phyloP scores from a whole-genome alignment of 306 rosid genomes.

The Ormosia emarginata region DNA sequence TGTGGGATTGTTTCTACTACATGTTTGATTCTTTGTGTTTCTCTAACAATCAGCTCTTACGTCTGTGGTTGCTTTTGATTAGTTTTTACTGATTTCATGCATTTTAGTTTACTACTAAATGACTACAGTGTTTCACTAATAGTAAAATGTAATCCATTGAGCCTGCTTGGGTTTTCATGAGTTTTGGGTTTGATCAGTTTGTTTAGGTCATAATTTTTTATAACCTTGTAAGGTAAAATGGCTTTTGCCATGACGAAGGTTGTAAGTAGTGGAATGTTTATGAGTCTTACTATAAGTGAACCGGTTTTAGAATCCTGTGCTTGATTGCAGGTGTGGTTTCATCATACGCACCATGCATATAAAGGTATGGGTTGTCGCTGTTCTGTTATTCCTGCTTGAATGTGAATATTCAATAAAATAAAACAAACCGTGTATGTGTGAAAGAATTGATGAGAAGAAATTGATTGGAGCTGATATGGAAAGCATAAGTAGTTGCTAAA shows the following conservation, averaged over 20 bases:
- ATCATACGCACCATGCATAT: not conserved
- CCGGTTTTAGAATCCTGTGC: conserved; percentile 6
- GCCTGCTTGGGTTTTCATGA: not conserved
- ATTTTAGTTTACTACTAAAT: not conserved
- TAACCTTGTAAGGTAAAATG: not conserved
- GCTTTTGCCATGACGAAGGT: not conserved
- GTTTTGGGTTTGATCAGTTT: conserved; percentile 10
- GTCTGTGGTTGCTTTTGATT: not conserved
- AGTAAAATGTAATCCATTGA: conserved; percentile 3
- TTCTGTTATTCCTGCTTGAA: not conserved
- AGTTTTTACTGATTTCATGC: not conserved
- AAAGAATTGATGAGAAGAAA: not conserved
- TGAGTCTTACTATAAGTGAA: not conserved
- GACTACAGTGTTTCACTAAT: not conserved
- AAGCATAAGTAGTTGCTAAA: not conserved
- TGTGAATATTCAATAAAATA: not conserved
- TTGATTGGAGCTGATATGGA: not conserved
- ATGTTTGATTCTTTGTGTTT: not conserved
- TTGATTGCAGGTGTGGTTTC: conserved; percentile 24
- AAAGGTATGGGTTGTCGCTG: not conserved
- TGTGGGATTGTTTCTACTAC: not conserved
- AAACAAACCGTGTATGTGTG: not conserved
- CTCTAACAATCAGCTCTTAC: not conserved
- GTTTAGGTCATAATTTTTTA: not conserved
- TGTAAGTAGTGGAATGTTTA: not conserved